These are phyloP conservation scores for Microthlaspi erraticum DNA, from an alignment of 345 rosid species.

Conservation along the genomic window DNA sequence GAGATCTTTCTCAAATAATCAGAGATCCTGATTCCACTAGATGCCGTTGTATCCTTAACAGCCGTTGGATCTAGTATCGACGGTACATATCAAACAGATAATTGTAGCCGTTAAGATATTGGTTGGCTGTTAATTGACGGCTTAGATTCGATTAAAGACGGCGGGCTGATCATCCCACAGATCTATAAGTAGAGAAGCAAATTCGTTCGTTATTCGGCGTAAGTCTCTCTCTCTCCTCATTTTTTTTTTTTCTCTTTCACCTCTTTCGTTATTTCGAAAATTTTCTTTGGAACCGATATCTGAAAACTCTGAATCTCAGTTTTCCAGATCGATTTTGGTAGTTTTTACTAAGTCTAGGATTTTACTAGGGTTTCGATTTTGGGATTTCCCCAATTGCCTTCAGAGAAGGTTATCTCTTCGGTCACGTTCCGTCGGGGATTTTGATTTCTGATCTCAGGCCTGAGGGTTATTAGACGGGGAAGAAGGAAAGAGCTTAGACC, in stretches of 20 bases:
- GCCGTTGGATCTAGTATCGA: constrained; percentile 47
- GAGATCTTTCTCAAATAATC: not conserved
- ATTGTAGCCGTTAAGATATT: constrained; percentile 25
- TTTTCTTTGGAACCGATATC: constrained; percentile 8
- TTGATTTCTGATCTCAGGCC: constrained; percentile 13
- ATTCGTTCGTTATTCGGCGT: constrained; percentile 12
- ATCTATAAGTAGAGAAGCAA: constrained; percentile 53
- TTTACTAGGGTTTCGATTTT: constrained; percentile 43
- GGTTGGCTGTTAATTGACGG: constrained; percentile 43
- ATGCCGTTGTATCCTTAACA: not conserved
- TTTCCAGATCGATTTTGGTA: constrained; percentile 42
- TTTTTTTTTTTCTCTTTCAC: not conserved
- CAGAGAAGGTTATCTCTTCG: constrained; percentile 19
- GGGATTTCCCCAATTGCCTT: not conserved
- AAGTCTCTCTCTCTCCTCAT: constrained; percentile 20
- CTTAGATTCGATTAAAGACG: constrained; percentile 45
- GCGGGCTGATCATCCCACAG: constrained; percentile 37
- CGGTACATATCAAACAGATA: constrained; percentile 24
- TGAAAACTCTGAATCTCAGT: constrained; percentile 50
- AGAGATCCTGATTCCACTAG: constrained; percentile 20
- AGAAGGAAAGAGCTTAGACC: constrained; percentile 5
- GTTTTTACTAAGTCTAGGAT: constrained; percentile 44
- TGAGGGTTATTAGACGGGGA: not conserved
- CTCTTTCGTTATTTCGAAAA: constrained; percentile 15
- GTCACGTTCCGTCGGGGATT: not conserved